Evolutionary conservation across 768 basidiomycete species (phyloP).

Genomic region (Lactarius vividus): DNA sequence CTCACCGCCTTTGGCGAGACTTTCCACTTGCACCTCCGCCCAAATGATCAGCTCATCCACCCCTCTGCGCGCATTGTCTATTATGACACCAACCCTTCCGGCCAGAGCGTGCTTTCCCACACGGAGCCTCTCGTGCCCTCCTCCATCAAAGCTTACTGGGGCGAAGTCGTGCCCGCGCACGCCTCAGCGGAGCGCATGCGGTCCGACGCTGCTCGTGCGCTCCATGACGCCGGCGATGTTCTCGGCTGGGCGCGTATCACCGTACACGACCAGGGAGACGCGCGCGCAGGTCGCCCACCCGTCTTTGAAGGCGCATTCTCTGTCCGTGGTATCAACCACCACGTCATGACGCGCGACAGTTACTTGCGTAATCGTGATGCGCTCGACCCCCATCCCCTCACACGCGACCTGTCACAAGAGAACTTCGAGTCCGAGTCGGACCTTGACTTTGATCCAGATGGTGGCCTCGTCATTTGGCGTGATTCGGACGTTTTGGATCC

Average conservation of each 20-base stretch:
- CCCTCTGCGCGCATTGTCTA: constrained; percentile 72
- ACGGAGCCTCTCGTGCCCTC: constrained; percentile 63
- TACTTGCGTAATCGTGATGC: constrained; percentile 61
- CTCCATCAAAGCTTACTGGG: constrained; percentile 65
- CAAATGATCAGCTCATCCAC: constrained; percentile 76
- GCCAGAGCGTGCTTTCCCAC: constrained; percentile 47
- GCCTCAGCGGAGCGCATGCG: constrained; percentile 54
- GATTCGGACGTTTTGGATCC: constrained; percentile 64
- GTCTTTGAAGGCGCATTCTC: constrained; percentile 77
- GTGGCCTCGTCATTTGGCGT: constrained; percentile 67
- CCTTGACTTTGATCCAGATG: constrained; percentile 44
- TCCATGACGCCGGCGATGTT: constrained; percentile 42
- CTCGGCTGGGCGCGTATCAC: constrained; percentile 80
- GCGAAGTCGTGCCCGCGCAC: constrained; percentile 66
- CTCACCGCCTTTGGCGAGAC: constrained; percentile 63
- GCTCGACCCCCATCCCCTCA: constrained; percentile 44
- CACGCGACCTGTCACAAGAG: not conserved
- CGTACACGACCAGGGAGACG: constrained; percentile 61
- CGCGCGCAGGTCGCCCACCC: constrained; percentile 45
- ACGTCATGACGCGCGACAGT: constrained; percentile 67
- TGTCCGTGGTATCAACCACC: constrained; percentile 61
- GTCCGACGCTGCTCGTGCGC: constrained; percentile 59
- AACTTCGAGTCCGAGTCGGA: constrained; percentile 34
- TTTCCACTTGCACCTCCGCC: constrained; percentile 71
- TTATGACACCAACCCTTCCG: constrained; percentile 51